These are phyloP conservation scores for Russula lepida DNA, from an alignment of 768 basidiomycete species.

Conservation along the genomic window DNA sequence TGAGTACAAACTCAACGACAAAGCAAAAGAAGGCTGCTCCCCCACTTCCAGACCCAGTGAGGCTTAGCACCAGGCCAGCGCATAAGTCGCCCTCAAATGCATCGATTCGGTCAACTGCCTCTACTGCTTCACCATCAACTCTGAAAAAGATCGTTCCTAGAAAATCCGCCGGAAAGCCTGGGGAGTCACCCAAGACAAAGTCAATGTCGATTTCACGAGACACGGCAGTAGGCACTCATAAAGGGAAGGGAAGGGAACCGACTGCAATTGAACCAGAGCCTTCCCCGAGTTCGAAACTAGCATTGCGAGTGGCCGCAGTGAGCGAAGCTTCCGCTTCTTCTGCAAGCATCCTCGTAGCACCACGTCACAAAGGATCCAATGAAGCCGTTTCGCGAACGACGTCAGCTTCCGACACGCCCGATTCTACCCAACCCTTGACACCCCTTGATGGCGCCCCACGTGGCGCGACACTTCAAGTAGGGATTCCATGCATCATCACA, in stretches of 20 bases:
- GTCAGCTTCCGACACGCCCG: conserved; percentile 12
- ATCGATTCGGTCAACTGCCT: conserved; percentile 19
- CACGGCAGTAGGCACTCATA: not conserved
- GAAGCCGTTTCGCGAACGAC: conserved; percentile 28
- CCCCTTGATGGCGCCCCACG: conserved; percentile 29
- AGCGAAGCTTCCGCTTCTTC: conserved; percentile 22
- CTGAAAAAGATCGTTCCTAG: conserved; percentile 19
- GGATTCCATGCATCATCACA: conserved; percentile 85
- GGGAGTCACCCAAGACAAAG: conserved; percentile 12
- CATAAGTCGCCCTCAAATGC: conserved; percentile 11
- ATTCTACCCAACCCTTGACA: conserved; percentile 2
- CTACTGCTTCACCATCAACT: conserved; percentile 18
- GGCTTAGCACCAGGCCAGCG: conserved; percentile 2
- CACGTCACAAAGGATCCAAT: conserved; percentile 31
- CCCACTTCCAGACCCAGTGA: conserved; percentile 13
- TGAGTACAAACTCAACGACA: conserved; percentile 16
- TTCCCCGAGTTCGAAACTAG: not conserved
- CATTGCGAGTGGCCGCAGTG: not conserved
- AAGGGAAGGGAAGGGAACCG: conserved; percentile 20
- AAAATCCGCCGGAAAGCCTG: conserved; percentile 11
- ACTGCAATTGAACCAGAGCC: conserved; percentile 15
- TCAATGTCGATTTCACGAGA: not conserved
- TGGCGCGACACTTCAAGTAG: conserved; percentile 74
- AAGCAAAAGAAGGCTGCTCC: conserved; percentile 14
- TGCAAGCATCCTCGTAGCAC: conserved; percentile 25